These are phyloP conservation scores for Nicotiana undulata DNA, from an alignment of 257 asterid species.

Conservation along the genomic window DNA sequence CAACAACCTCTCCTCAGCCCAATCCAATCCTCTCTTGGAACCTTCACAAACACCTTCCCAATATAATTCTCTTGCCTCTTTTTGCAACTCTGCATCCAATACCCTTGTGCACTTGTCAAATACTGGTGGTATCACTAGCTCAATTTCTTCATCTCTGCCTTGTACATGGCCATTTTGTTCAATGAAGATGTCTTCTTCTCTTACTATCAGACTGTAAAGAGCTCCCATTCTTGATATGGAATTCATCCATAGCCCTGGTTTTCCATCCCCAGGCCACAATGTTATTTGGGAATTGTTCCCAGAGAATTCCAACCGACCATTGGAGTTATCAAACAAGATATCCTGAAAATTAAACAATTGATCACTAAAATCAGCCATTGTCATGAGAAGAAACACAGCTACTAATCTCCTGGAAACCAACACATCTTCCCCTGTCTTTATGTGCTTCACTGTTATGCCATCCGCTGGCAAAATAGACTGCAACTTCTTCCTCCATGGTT, in stretches of 20 bases:
- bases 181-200: conserved; percentile 54
- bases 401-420: conserved; percentile 54
- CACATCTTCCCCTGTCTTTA: conserved; percentile 70
- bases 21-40: conserved; percentile 39
- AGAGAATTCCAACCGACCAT: conserved; percentile 56
- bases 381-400: conserved; percentile 63
- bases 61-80: conserved; percentile 55
- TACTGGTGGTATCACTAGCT: conserved; percentile 53
- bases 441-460: conserved; percentile 61
- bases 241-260: conserved; percentile 77
- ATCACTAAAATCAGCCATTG: conserved; percentile 85
- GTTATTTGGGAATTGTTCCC: conserved; percentile 37
- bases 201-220: conserved; percentile 38
- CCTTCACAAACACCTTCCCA: conserved; percentile 74
- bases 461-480: conserved; percentile 46
- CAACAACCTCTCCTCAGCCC: conserved; percentile 48
- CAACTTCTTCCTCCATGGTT: conserved; percentile 63
- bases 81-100: conserved; percentile 44
- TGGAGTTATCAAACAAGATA: conserved; percentile 43
- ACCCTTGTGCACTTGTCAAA: conserved; percentile 41
- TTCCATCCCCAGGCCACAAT: conserved; percentile 85
- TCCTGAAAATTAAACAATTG: conserved; percentile 76
- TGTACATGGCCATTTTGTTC: not conserved
- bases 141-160: conserved; percentile 48
- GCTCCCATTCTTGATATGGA: conserved; percentile 68